phyloP scores from a whole-genome alignment of 2,329 filamentous ascomycete genomes.

The Trichoderma sp. region DNA sequence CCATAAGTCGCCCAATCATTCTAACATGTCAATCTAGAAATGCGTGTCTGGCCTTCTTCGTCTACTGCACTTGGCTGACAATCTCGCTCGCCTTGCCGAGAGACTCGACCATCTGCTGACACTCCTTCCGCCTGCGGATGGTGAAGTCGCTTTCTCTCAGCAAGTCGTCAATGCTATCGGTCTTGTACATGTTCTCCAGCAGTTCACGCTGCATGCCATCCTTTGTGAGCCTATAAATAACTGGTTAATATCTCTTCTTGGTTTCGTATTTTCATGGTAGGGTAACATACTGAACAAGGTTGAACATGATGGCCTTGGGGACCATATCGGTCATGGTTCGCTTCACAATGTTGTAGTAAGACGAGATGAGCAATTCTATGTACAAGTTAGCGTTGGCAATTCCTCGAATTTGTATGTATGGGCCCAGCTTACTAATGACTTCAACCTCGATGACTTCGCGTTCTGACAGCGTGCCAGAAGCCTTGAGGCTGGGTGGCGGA shows the following conservation, averaged over 20 bases:
- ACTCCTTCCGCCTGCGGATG: slow-evolving; percentile 91
- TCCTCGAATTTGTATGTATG: background rate
- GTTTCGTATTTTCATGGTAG: background rate
- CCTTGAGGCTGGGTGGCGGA: slow-evolving; percentile 89
- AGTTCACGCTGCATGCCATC: slow-evolving; percentile 98
- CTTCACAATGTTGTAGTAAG: slow-evolving; percentile 98
- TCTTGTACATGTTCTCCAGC: slow-evolving; percentile 95
- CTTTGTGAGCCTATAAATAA: slow-evolving; percentile 72
- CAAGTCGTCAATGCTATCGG: slow-evolving; percentile 84
- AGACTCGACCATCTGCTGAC: slow-evolving; percentile 98
- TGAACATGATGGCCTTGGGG: slow-evolving; percentile 98
- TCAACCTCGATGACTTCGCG: slow-evolving; percentile 95
- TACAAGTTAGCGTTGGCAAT: slow-evolving; percentile 21
- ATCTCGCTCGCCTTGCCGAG: slow-evolving; percentile 90
- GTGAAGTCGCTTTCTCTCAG: slow-evolving; percentile 99
- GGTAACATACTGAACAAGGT: slow-evolving; percentile 79
- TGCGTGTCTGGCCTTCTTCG: background rate
- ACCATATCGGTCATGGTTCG: slow-evolving; percentile 99
- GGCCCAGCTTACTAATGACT: slow-evolving; percentile 78
- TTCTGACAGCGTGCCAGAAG: slow-evolving; percentile 89
- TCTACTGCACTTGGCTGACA: slow-evolving; percentile 75
- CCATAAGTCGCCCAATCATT: slow-evolving; percentile 14
- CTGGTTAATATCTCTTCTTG: background rate
- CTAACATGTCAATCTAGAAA: slow-evolving; percentile 21
- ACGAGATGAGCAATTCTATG: slow-evolving; percentile 87